Evolutionary conservation across 139 green algal species (phyloP).

Genomic region (Coelastrella sp.): DNA sequence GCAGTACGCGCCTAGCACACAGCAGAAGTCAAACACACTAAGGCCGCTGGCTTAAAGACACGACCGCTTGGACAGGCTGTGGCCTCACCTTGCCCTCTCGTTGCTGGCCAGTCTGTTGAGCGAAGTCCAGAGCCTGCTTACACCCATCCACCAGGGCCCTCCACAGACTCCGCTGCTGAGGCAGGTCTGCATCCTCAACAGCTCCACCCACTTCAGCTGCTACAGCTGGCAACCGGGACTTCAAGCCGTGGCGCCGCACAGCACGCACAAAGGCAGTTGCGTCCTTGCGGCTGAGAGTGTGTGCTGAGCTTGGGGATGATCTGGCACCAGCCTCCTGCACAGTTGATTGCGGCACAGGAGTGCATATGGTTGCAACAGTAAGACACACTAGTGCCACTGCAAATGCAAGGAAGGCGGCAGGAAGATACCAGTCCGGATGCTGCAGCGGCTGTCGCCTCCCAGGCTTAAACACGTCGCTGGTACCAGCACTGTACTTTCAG

Average conservation of each 20-base stretch:
- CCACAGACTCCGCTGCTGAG: conserved; percentile 60
- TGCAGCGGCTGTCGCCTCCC: too few relatives aligned
- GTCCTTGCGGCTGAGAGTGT: conserved; percentile 68
- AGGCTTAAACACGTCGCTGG: background rate
- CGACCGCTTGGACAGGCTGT: too few relatives aligned
- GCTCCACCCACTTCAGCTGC: conserved; percentile 62
- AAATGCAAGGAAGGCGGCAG: too few relatives aligned
- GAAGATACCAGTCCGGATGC: too few relatives aligned
- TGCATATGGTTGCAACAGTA: too few relatives aligned
- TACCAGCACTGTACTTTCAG: background rate
- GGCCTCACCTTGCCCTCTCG: conserved; percentile 23
- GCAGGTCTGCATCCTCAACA: conserved; percentile 51
- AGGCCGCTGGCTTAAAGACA: too few relatives aligned
- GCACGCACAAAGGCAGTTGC: conserved; percentile 78
- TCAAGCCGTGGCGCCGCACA: conserved; percentile 69
- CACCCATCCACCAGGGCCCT: conserved; percentile 66
- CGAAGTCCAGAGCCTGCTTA: conserved; percentile 54
- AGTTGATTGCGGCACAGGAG: too few relatives aligned
- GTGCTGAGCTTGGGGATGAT: background rate
- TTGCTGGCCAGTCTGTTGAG: conserved; percentile 39
- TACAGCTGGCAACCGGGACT: conserved; percentile 60
- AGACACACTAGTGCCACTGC: too few relatives aligned
- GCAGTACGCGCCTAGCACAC: too few relatives aligned
- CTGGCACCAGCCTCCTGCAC: conserved; percentile 6
- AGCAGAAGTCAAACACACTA: too few relatives aligned